These are phyloP conservation scores for Pseudognaphalium luteoalbum DNA, from an alignment of 129 eudicot genomes.

Conservation along the genomic window DNA sequence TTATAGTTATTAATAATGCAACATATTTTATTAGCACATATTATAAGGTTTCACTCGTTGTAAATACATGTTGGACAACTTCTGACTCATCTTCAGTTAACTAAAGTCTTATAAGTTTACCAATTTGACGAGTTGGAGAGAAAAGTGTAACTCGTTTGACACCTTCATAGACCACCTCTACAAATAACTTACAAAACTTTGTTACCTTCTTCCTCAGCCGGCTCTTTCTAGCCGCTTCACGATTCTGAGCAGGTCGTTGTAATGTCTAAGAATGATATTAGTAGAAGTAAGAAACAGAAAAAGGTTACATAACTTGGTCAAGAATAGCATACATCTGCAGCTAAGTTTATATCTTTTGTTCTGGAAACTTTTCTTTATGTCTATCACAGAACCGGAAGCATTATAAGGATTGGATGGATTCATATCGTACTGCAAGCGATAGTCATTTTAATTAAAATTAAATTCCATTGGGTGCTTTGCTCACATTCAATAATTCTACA, in stretches of 20 bases:
- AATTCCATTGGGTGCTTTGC: conserved; percentile 1
- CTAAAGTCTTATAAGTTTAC: too few relatives aligned
- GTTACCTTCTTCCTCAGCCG: conserved; percentile 89
- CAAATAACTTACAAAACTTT: conserved; percentile 8
- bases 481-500: background rate
- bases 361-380: conserved; percentile 69
- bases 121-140: background rate
- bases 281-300: conserved; percentile 2
- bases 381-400: conserved; percentile 80
- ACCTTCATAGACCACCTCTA: background rate
- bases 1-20: too few relatives aligned
- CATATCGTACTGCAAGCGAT: conserved; percentile 58
- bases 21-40: too few relatives aligned
- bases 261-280: conserved; percentile 48
- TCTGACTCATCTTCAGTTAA: too few relatives aligned
- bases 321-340: background rate
- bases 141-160: background rate
- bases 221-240: conserved; percentile 99
- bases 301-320: background rate
- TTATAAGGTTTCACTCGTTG: too few relatives aligned
- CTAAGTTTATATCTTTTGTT: conserved; percentile 68
- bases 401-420: conserved; percentile 54
- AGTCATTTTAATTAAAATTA: conserved; percentile 6
- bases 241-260: conserved; percentile 91
- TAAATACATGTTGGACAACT: too few relatives aligned